A percentile compares a stretch with the other conserved stretches of the same genome.
phyloP scores from a whole-genome alignment of 768 basidiomycete species.

The Rhizopogon rudus region DNA sequence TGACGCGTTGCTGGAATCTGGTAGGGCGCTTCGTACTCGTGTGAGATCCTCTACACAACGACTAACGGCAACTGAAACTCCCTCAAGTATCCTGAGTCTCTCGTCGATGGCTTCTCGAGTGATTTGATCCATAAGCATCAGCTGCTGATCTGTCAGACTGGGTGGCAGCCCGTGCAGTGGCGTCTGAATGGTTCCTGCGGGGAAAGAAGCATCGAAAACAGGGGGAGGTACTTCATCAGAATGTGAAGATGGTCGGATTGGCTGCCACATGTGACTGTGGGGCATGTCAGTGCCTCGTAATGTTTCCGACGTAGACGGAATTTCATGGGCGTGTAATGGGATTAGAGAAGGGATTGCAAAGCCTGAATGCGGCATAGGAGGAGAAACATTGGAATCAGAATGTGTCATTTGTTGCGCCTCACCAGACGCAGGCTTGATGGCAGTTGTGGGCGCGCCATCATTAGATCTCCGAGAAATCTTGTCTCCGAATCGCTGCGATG shows the following conservation, averaged over 20 bases:
- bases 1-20: slow-evolving; percentile 26
- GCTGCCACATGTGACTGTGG: background rate
- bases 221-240: background rate
- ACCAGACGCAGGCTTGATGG: background rate
- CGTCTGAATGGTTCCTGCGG: background rate
- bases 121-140: slow-evolving; percentile 56
- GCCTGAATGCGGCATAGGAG: background rate
- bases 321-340: background rate
- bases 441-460: background rate
- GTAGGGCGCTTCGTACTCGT: slow-evolving; percentile 68
- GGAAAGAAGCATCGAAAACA: background rate
- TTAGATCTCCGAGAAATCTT: background rate
- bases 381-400: background rate
- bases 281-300: background rate
- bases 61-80: slow-evolving; percentile 69
- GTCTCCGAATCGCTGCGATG: slow-evolving; percentile 43
- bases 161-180: background rate
- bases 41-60: slow-evolving; percentile 77
- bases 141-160: slow-evolving; percentile 55
- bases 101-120: slow-evolving; percentile 85
- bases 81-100: slow-evolving; percentile 71
- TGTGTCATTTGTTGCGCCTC: background rate
- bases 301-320: background rate
- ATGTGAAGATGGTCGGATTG: slow-evolving; percentile 8
- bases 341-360: background rate